Base-by-base conservation (phyloP, 2,329 filamentous ascomycete genomes). In the Cordyceps farinosa region DNA sequence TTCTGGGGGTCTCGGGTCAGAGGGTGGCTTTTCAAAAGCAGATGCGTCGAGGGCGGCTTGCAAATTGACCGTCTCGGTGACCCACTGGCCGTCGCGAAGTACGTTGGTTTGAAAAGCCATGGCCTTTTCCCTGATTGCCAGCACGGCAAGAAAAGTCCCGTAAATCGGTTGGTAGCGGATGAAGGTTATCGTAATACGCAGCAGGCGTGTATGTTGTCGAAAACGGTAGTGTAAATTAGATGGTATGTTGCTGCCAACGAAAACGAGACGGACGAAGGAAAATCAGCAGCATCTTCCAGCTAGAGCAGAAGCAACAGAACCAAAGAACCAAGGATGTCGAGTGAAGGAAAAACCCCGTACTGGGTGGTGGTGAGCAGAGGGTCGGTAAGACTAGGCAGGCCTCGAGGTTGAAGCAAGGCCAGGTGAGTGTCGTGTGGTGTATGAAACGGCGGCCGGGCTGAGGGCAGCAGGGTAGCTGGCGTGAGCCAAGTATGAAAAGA, bases 41-140 rank as follows among this genome's bases (percentile, higher is more conserved):
- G 76, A 76, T 48, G 74, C 76, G 54, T 75, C 77, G 55, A 83
- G 70, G 50, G 79, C 73, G 57, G 74, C 74, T 65, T 78, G 69
- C 62, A 83, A 66, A 65, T 79, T 75, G 68, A 84, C 75, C 0
- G 76, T 84, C 67, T 82, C 76, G n/a, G 81, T 82, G 42, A 85
- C 81, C 84, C 84, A 87, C 71, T 80, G 74, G 65, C 84, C 83
- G 68, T 83, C 76, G 65, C 81, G 77, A 30, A 85, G 70, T 65
- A 85, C 77, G 65, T 79, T 84, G 42, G 81, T 82, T 69, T 86
- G 82, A 64, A 87, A 79, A 61, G 82, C 75, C 76, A 78, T 78
- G 45, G 13, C 72, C 62, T 53, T 64, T 22, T 53, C 60, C 44
- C 57, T 66, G 69, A 69, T 71, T 68, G 55, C 67, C 54, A 22